phyloP scores from a whole-genome alignment of 148 eudicot genomes.

The Nepenthes gracilis region DNA sequence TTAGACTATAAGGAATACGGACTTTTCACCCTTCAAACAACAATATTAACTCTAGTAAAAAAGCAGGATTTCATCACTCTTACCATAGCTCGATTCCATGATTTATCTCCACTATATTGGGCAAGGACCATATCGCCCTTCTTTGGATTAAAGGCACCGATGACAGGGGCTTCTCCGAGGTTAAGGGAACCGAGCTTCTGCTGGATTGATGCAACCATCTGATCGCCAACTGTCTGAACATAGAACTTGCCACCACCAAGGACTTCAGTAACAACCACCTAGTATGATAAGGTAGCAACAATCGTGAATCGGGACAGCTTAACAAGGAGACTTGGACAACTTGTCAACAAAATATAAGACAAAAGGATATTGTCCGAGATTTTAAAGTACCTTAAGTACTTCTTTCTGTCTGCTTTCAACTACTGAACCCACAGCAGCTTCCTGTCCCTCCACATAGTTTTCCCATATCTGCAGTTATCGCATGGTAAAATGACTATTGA shows the following conservation, averaged over 20 bases:
- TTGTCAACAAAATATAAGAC: not conserved
- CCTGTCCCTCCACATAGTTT: conserved; percentile 87
- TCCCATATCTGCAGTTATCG: conserved; percentile 75
- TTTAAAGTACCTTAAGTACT: conserved; percentile 52
- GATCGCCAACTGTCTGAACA: conserved; percentile 67
- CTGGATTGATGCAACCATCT: conserved; percentile 61
- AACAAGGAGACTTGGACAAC: not conserved
- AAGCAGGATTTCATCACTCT: conserved; percentile 2
- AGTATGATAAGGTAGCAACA: conserved; percentile 1
- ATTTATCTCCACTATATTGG: conserved; percentile 74
- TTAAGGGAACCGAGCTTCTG: conserved; percentile 70
- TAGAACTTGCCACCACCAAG: conserved; percentile 86
- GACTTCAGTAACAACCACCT: conserved; percentile 83
- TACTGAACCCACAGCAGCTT: conserved; percentile 50
- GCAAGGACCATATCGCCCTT: conserved; percentile 88
- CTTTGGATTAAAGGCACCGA: conserved; percentile 76
- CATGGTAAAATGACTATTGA: conserved; percentile 3
- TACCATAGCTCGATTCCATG: conserved; percentile 98
- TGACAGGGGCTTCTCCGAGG: conserved; percentile 57
- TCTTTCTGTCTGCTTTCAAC: conserved; percentile 63
- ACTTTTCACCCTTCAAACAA: too few species aligned
- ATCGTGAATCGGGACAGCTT: not conserved
- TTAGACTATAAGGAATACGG: too few species aligned
- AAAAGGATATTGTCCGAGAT: not conserved
- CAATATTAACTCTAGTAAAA: too few species aligned